Percentiles rank a stretch among this genome's conserved stretches.
Conservation (phyloP, 306 rosid genomes). For the Styphnolobium japonicum region DNA sequence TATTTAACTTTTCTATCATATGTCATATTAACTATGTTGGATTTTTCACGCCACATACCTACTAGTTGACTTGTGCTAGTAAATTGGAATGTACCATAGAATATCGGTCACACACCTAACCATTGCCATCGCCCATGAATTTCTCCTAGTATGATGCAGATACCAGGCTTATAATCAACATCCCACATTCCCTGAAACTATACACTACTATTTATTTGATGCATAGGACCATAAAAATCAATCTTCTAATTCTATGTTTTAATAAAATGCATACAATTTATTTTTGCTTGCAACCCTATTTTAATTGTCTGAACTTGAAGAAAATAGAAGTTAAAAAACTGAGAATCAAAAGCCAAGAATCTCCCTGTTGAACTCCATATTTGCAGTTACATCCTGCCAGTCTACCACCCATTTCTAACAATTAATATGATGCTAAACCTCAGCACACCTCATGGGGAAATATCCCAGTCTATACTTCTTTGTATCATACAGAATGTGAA, state of each 20-base stretch:
- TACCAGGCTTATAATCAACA: not conserved
- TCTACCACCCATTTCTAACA: not conserved
- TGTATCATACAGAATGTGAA: constrained; percentile 65
- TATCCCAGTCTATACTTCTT: constrained; percentile 69
- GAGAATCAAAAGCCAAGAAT: not conserved
- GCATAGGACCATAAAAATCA: not conserved
- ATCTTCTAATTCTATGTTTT: not conserved
- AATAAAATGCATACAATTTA: not conserved
- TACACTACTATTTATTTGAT: not conserved
- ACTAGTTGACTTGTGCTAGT: constrained; percentile 13
- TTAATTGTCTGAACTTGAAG: not conserved
- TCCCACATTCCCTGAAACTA: not conserved
- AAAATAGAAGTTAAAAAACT: not conserved
- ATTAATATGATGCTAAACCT: constrained; percentile 34
- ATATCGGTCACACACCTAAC: not conserved
- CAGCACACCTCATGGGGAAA: constrained; percentile 67
- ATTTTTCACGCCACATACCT: not conserved
- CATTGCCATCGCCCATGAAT: not conserved
- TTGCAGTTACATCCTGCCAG: not conserved
- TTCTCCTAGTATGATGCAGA: not conserved
- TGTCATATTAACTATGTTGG: not conserved
- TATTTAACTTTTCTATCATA: too few species aligned
- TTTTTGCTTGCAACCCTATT: not conserved
- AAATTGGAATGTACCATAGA: not conserved
- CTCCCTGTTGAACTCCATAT: not conserved